Conservation (phyloP, 495 filamentous ascomycete genomes). For the Lophiotrema nucula region DNA sequence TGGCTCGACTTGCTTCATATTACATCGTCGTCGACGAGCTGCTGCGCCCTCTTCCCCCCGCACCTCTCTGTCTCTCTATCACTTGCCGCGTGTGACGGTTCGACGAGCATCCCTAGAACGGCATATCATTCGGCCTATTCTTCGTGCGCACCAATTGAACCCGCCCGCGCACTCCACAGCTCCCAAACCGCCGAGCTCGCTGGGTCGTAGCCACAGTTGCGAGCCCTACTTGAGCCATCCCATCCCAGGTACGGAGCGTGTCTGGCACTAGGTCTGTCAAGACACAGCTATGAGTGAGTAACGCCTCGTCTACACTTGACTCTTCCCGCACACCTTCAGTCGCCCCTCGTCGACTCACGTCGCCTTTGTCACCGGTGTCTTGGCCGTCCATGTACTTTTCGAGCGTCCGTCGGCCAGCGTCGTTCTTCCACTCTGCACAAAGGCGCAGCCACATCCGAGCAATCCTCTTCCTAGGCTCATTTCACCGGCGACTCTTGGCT, state of each 20-base stretch:
- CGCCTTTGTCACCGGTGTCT: neutral
- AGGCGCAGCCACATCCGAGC: conserved; percentile 26
- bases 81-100: too few relatives aligned
- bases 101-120: neutral
- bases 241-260: neutral
- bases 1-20: conserved; percentile 15
- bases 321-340: neutral
- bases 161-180: neutral
- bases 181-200: neutral
- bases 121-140: conserved; percentile 1
- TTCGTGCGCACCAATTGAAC: neutral
- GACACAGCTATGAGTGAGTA: conserved; percentile 19
- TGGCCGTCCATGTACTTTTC: neutral
- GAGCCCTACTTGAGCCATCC: conserved; percentile 1
- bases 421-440: conserved; percentile 13
- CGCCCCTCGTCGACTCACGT: too few relatives aligned
- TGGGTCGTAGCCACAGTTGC: neutral
- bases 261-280: neutral
- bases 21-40: neutral
- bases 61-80: neutral
- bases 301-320: neutral
- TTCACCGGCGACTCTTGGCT: conserved; percentile 18
- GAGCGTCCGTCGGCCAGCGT: neutral
- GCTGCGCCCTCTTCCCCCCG: conserved; percentile 24
- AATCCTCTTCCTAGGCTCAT: neutral